Evolutionary conservation across 192 early-diverging fungal genomes (phyloP).

Genomic region (Dispira simplex): DNA sequence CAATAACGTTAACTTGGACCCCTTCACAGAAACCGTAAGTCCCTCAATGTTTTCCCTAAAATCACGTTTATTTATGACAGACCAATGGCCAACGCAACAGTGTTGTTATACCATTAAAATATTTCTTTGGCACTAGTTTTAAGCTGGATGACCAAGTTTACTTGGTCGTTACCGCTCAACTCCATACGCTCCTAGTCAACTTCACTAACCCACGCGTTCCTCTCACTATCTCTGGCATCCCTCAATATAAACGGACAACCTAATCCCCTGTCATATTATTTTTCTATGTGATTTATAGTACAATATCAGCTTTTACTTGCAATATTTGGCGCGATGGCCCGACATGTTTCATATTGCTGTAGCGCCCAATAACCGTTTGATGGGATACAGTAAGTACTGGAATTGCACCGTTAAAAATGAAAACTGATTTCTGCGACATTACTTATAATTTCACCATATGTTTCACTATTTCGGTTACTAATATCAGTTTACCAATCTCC

Average conservation of each 20-base stretch:
- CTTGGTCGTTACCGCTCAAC: background rate
- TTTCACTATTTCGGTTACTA: too few species aligned
- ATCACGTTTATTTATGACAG: too few species aligned
- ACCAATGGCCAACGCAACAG: background rate
- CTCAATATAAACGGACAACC: too few species aligned
- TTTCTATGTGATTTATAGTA: constrained; percentile 35
- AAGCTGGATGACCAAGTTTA: background rate
- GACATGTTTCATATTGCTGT: constrained; percentile 80
- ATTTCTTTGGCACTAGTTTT: too few species aligned
- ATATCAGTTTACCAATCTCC: too few species aligned
- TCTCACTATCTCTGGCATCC: too few species aligned
- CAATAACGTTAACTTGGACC: constrained; percentile 92
- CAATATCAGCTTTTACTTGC: constrained; percentile 84
- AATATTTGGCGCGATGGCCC: constrained; percentile 87
- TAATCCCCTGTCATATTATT: too few species aligned
- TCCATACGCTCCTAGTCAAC: too few species aligned
- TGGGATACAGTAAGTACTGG: constrained; percentile 64
- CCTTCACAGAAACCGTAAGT: constrained; percentile 80
- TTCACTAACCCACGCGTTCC: too few species aligned
- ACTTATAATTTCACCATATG: too few species aligned
- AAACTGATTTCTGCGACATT: too few species aligned
- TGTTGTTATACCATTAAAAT: too few species aligned
- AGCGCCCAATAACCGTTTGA: constrained; percentile 43
- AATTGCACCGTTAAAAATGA: background rate
- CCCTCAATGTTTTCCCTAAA: background rate